phyloP scores from a whole-genome alignment of 192 early-diverging fungal genomes.

The Funneliformis mosseae region DNA sequence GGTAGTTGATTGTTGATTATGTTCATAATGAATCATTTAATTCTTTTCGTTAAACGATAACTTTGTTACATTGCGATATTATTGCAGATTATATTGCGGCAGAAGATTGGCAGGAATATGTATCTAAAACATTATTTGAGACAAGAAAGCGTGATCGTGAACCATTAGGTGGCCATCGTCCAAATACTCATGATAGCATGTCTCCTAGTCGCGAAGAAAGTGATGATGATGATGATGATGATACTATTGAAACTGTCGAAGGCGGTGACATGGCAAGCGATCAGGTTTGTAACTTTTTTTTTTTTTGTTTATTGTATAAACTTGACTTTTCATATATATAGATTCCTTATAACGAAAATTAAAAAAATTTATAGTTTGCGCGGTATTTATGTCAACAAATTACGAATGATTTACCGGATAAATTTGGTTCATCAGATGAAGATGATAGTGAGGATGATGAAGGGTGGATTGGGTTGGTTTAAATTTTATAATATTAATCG shows the following conservation, averaged over 20 bases:
- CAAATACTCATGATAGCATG: conserved; percentile 49
- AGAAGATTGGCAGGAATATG: conserved; percentile 57
- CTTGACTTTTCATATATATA: too few relatives aligned
- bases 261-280: conserved; percentile 68
- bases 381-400: conserved; percentile 71
- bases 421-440: conserved; percentile 68
- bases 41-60: not conserved
- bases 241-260: conserved; percentile 49
- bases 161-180: conserved; percentile 53
- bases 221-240: conserved; percentile 60
- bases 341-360: too few relatives aligned
- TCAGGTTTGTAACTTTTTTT: conserved; percentile 55
- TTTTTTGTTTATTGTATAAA: not conserved
- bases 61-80: not conserved
- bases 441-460: conserved; percentile 53
- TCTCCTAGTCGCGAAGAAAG: conserved; percentile 42
- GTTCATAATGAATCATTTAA: too few relatives aligned
- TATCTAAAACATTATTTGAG: conserved; percentile 49
- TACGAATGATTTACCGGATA: conserved; percentile 69
- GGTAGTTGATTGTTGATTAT: conserved; percentile 23
- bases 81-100: conserved; percentile 51
- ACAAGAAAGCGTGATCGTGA: conserved; percentile 49
- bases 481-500: not conserved
- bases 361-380: conserved; percentile 55
- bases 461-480: conserved; percentile 53